phyloP scores from a whole-genome alignment of 331 rosid species.

The Erythrophleum ivorense region DNA sequence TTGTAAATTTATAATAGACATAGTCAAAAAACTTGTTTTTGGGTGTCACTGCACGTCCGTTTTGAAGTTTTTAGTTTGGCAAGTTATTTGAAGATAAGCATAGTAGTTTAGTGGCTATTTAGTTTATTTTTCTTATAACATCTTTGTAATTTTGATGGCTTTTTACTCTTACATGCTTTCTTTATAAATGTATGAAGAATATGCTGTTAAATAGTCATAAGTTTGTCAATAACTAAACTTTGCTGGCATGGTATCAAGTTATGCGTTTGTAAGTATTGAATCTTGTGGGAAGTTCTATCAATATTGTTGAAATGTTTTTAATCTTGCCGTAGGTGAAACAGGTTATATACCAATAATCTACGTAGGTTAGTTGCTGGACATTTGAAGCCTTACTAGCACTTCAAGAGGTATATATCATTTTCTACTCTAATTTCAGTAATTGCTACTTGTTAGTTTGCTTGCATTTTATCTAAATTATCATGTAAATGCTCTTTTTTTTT shows the following conservation, averaged over 20 bases:
- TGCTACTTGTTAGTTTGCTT: not conserved
- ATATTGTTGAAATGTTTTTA: slow-evolving; percentile 18
- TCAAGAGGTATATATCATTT: slow-evolving; percentile 49
- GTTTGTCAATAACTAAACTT: not conserved
- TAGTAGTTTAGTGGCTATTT: slow-evolving; percentile 7
- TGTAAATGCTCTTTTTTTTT: not conserved
- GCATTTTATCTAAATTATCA: slow-evolving; percentile 20
- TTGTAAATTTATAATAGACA: not conserved
- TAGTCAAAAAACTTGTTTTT: not conserved
- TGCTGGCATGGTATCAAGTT: slow-evolving; percentile 18
- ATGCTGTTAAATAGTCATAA: slow-evolving; percentile 11
- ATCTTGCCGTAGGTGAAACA: slow-evolving; percentile 48
- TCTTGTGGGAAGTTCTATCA: slow-evolving; percentile 4
- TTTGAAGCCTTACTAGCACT: slow-evolving; percentile 61
- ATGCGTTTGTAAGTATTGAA: slow-evolving; percentile 23
- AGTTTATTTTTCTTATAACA: slow-evolving; percentile 5
- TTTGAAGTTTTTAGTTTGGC: not conserved
- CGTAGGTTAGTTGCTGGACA: slow-evolving; percentile 53
- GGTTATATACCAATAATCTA: slow-evolving; percentile 40
- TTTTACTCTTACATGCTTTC: not conserved
- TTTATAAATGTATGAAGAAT: not conserved
- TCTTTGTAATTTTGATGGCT: slow-evolving; percentile 4
- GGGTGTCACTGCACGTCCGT: not conserved
- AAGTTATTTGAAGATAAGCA: not conserved
- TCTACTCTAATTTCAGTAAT: slow-evolving; percentile 29